phyloP scores from a whole-genome alignment of 805 yeast genomes.

The Saturnispora kantuleensis region DNA sequence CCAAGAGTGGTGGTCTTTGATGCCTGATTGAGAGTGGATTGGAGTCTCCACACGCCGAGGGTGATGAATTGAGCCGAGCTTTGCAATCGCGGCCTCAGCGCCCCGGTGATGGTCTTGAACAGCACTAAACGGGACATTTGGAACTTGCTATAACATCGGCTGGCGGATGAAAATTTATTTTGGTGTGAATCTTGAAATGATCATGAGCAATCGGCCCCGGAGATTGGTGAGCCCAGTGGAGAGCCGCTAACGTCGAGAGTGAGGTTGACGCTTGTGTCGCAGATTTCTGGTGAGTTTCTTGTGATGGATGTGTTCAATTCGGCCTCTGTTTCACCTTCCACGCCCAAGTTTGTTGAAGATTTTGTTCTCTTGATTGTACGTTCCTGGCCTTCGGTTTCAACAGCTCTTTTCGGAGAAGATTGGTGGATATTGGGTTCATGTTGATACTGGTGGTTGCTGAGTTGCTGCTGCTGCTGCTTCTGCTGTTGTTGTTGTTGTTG shows the following conservation, averaged over 20 bases:
- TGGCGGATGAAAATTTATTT: too few relatives aligned
- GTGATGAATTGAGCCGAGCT: too few relatives aligned
- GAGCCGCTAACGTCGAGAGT: too few relatives aligned
- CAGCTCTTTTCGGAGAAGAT: slow-evolving; percentile 6
- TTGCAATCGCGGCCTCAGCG: too few relatives aligned
- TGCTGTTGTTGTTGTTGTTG: neutral
- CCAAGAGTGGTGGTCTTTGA: slow-evolving; percentile 1
- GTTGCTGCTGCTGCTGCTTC: neutral
- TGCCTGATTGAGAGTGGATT: neutral
- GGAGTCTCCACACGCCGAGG: neutral
- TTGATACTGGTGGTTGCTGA: neutral
- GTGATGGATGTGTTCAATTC: neutral
- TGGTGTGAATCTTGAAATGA: too few relatives aligned
- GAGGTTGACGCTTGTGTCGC: neutral
- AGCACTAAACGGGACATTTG: too few relatives aligned
- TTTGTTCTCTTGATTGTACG: slow-evolving; percentile 4
- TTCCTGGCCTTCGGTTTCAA: neutral
- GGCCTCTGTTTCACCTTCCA: neutral
- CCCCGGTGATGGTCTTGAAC: too few relatives aligned
- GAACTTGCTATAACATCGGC: too few relatives aligned
- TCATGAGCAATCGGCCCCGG: too few relatives aligned
- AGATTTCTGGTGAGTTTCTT: neutral
- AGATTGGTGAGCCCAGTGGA: too few relatives aligned
- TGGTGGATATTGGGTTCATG: slow-evolving; percentile 2
- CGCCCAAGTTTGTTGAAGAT: neutral